phyloP scores from a whole-genome alignment of 2,329 filamentous ascomycete genomes.

The Clarireedia hainanense region DNA sequence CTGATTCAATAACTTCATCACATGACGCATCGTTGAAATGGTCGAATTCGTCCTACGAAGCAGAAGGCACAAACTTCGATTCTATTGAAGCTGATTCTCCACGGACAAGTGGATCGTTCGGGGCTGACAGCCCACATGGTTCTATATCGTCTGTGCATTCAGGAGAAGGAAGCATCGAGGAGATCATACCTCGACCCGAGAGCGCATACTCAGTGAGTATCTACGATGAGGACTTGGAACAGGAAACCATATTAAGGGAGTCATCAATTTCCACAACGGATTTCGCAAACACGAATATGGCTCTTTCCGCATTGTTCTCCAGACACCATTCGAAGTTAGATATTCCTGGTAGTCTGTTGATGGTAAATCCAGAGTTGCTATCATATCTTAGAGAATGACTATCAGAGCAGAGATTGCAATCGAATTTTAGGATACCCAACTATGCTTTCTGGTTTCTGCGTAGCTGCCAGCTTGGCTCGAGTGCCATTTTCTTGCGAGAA shows the following conservation, averaged over 20 bases:
- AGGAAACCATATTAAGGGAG: not conserved
- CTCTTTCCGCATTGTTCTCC: not conserved
- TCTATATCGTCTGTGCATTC: not conserved
- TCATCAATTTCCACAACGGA: not conserved
- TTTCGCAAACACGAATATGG: not conserved
- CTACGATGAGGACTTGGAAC: conserved; percentile 8
- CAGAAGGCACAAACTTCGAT: not conserved
- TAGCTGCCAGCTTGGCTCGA: no score
- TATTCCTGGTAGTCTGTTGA: not conserved
- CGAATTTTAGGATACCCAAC: not conserved
- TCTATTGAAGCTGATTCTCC: not conserved
- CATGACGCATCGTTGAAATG: not conserved
- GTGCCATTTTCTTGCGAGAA: no score
- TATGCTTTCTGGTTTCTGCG: not conserved
- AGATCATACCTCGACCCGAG: conserved; percentile 3
- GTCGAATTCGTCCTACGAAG: conserved; percentile 5
- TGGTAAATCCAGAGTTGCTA: not conserved
- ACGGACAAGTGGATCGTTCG: conserved; percentile 2
- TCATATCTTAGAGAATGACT: not conserved
- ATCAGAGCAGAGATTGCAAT: not conserved
- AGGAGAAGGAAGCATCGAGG: not conserved
- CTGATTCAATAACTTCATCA: not conserved
- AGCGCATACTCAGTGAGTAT: conserved; percentile 15
- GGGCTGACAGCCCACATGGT: not conserved
- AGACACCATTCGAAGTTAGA: not conserved